Conservation (phyloP, 345 rosid genomes). For the Pugionium dolabratum region DNA sequence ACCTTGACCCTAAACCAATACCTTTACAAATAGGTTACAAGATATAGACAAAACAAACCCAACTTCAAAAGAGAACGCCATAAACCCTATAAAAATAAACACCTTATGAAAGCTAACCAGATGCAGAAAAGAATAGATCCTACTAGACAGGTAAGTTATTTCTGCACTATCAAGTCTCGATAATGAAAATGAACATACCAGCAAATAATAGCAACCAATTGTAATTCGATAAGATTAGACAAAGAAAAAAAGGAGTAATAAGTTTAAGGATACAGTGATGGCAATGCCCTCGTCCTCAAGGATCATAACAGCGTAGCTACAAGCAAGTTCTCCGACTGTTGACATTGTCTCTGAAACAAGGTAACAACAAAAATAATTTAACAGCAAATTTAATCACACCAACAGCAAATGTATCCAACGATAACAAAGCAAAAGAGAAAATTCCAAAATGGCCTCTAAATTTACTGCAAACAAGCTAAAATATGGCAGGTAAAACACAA, state of each 20-base stretch:
- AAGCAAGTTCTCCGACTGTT: constrained; percentile 60
- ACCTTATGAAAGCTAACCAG: no score
- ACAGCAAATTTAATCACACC: not conserved
- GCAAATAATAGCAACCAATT: not conserved
- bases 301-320: constrained; percentile 69
- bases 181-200: not conserved
- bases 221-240: no score
- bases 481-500: not conserved
- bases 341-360: constrained; percentile 50
- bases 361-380: not conserved
- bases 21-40: no score
- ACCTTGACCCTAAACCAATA: no score
- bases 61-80: no score
- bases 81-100: no score
- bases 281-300: constrained; percentile 73
- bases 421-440: not conserved
- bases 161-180: not conserved
- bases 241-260: not conserved
- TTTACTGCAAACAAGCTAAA: not conserved
- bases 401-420: not conserved
- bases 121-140: no score
- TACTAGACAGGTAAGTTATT: not conserved
- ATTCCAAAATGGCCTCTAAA: not conserved
- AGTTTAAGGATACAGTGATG: constrained; percentile 55
- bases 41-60: no score